These are phyloP conservation scores for Entomortierella beljakovae DNA, from an alignment of 192 early-diverging fungal species.

Conservation along the genomic window DNA sequence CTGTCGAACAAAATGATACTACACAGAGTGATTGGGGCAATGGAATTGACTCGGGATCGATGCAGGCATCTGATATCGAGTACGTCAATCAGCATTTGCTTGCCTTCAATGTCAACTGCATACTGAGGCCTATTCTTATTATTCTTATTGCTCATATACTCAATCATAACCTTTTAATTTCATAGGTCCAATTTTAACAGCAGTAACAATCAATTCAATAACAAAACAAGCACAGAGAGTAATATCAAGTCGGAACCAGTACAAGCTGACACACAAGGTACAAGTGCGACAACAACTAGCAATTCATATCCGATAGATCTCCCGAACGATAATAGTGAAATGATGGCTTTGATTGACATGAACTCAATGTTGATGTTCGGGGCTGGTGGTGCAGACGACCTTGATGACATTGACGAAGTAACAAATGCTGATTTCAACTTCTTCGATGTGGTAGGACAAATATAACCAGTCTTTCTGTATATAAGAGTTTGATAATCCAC, in stretches of 20 bases:
- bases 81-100: neutral
- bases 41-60: slow-evolving; percentile 17
- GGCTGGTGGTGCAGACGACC: slow-evolving; percentile 35
- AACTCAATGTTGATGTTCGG: slow-evolving; percentile 31
- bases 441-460: slow-evolving; percentile 38
- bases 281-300: slow-evolving; percentile 9
- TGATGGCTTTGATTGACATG: slow-evolving; percentile 40
- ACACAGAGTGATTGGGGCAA: slow-evolving; percentile 16
- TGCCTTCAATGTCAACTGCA: neutral
- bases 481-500: no score
- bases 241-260: neutral
- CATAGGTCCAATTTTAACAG: slow-evolving; percentile 3
- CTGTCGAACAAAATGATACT: neutral
- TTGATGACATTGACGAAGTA: slow-evolving; percentile 41
- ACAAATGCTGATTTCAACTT: slow-evolving; percentile 52
- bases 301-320: slow-evolving; percentile 47
- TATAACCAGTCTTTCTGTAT: no score
- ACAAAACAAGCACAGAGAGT: neutral
- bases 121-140: no score
- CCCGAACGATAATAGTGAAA: slow-evolving; percentile 16
- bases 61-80: slow-evolving; percentile 31
- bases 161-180: no score
- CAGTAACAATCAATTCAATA: slow-evolving; percentile 11
- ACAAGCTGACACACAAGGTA: slow-evolving; percentile 15
- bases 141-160: no score